Percentiles rank a stretch among this genome's conserved stretches.
Evolutionary conservation across 345 rosid species (phyloP).

Genomic region (Raphanus raphanistrum): DNA sequence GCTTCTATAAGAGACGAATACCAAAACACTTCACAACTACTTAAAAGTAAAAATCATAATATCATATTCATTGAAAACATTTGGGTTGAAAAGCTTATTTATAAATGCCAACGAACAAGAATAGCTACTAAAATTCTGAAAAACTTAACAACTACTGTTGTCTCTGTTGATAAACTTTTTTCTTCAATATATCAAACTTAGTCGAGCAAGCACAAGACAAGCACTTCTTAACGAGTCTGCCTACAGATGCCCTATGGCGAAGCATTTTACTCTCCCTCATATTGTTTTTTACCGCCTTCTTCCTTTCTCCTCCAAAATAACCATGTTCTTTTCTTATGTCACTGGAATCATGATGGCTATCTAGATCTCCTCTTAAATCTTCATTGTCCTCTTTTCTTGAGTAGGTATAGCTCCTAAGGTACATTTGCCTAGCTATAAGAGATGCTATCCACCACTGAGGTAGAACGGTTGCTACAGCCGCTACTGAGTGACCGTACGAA

Average conservation of each 20-base stretch:
- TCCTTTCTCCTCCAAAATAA: neutral
- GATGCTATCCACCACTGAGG: conserved; percentile 55
- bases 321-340: neutral
- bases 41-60: neutral
- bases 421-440: conserved; percentile 76
- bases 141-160: neutral
- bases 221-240: neutral
- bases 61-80: neutral
- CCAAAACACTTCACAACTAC: neutral
- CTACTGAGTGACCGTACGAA: conserved; percentile 48
- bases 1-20: neutral
- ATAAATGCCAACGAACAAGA: neutral
- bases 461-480: conserved; percentile 3
- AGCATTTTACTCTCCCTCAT: neutral
- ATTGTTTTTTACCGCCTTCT: neutral
- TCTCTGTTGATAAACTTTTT: neutral
- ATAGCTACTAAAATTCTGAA: neutral
- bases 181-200: conserved; percentile 7
- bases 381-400: conserved; percentile 45
- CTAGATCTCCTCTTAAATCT: neutral
- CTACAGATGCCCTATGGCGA: neutral
- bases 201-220: conserved; percentile 1
- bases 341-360: neutral
- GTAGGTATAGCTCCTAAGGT: conserved; percentile 72
- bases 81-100: neutral